phyloP scores from a whole-genome alignment of 805 yeast species.

The Metschnikowia vanudenii region DNA sequence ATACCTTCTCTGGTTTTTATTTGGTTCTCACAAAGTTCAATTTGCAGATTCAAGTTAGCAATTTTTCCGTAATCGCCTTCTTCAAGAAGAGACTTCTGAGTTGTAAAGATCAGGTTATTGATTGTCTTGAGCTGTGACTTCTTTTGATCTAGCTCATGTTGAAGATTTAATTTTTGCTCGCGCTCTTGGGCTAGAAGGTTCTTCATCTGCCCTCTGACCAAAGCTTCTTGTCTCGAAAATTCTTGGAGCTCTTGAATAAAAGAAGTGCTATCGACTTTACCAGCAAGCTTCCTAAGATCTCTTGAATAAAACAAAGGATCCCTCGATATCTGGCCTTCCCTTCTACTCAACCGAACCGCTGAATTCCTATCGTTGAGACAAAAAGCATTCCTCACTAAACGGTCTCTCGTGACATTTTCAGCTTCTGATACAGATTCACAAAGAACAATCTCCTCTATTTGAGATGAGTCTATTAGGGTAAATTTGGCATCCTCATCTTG shows the following conservation, averaged over 20 bases:
- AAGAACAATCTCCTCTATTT: conserved; percentile 58
- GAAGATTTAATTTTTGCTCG: conserved; percentile 12
- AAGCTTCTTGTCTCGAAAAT: conserved; percentile 18
- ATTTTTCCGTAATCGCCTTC: conserved; percentile 44
- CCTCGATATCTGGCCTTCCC: conserved; percentile 45
- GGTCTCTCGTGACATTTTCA: conserved; percentile 31
- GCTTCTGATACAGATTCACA: conserved; percentile 53
- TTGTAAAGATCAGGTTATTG: conserved; percentile 27
- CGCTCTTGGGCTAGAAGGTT: conserved; percentile 16
- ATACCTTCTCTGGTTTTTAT: conserved; percentile 29
- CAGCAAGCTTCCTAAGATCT: conserved; percentile 30
- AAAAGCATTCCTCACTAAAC: conserved; percentile 39
- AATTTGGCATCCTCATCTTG: conserved; percentile 54
- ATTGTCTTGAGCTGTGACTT: conserved; percentile 17
- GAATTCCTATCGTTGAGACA: conserved; percentile 43
- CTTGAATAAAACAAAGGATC: conserved; percentile 52
- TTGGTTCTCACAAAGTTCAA: conserved; percentile 28
- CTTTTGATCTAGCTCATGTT: conserved; percentile 9
- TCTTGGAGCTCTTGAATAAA: conserved; percentile 19
- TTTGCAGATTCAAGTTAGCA: conserved; percentile 36
- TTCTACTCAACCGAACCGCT: conserved; percentile 39
- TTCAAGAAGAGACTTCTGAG: conserved; percentile 42
- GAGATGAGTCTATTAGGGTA: conserved; percentile 60
- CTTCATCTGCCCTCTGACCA: conserved; percentile 16
- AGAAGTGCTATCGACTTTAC: conserved; percentile 18